Evolutionary conservation across 192 early-diverging fungal species (phyloP).

Genomic region (Coemansia biformis): DNA sequence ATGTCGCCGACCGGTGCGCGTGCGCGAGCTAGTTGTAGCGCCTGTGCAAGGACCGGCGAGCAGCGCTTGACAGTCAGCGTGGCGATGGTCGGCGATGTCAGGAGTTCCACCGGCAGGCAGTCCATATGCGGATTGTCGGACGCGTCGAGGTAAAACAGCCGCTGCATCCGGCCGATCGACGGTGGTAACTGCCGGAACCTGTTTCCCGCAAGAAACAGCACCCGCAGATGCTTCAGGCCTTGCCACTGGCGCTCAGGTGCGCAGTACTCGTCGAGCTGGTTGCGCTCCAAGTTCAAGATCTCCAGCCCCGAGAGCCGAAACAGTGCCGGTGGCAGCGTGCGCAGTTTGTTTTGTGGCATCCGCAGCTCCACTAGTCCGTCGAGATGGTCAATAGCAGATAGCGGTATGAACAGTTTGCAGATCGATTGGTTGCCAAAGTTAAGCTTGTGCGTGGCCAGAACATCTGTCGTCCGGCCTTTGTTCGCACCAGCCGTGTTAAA

Average conservation of each 20-base stretch:
- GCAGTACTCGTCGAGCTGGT: slow-evolving; percentile 20
- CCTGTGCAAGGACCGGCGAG: slow-evolving; percentile 3
- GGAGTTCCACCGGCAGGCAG: slow-evolving; percentile 28
- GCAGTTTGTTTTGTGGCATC: slow-evolving; percentile 42
- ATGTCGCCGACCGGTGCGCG: neutral
- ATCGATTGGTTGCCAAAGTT: slow-evolving; percentile 40
- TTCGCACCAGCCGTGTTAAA: neutral
- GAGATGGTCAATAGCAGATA: slow-evolving; percentile 15
- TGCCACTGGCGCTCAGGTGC: slow-evolving; percentile 15
- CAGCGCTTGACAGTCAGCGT: slow-evolving; percentile 34
- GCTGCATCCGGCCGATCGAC: slow-evolving; percentile 25
- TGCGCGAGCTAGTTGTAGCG: neutral
- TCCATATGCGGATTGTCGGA: slow-evolving; percentile 24
- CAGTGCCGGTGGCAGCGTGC: slow-evolving; percentile 17
- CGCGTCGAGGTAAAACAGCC: slow-evolving; percentile 42
- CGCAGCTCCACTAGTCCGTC: slow-evolving; percentile 32
- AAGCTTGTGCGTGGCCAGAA: slow-evolving; percentile 38
- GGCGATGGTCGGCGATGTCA: slow-evolving; percentile 17
- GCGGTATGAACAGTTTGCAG: slow-evolving; percentile 17
- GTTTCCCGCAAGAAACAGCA: slow-evolving; percentile 35
- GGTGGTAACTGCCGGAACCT: slow-evolving; percentile 24
- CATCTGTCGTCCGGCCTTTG: slow-evolving; percentile 19
- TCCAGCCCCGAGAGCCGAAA: slow-evolving; percentile 38
- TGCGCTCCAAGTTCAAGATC: slow-evolving; percentile 40
- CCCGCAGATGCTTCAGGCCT: slow-evolving; percentile 17